phyloP scores from a whole-genome alignment of 202 grass and related monocot species.

The Zizania palustris region DNA sequence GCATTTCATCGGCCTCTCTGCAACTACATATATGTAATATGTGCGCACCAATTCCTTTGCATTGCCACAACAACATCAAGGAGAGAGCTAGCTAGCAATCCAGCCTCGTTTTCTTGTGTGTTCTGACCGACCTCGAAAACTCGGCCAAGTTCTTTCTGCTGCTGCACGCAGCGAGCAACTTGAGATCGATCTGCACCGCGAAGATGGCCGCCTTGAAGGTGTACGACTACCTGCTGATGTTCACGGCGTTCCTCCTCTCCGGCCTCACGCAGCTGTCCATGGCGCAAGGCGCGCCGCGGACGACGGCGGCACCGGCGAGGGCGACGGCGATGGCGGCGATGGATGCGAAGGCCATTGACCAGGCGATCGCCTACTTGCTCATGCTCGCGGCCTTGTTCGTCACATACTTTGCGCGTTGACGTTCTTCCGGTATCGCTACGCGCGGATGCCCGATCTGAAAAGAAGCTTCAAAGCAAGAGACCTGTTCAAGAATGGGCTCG shows the following conservation, averaged over 20 bases:
- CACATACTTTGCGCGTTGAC: conserved; percentile 28
- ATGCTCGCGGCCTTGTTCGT: conserved; percentile 36
- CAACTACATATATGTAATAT: conserved; percentile 36
- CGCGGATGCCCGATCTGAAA: not conserved
- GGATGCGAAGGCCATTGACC: not conserved
- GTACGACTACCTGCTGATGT: conserved; percentile 1
- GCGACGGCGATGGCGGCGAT: not conserved
- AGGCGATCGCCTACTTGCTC: conserved; percentile 31
- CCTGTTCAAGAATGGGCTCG: not conserved
- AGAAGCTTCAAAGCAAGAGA: not conserved
- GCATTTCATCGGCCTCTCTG: not conserved
- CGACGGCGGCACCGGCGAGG: too few relatives aligned
- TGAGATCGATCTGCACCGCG: too few relatives aligned
- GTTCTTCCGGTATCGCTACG: not conserved
- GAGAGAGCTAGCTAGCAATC: not conserved
- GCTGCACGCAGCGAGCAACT: not conserved
- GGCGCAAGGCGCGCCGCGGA: not conserved
- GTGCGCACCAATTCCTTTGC: not conserved
- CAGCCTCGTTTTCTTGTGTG: not conserved
- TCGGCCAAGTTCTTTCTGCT: not conserved
- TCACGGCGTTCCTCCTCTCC: conserved; percentile 42
- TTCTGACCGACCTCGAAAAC: not conserved
- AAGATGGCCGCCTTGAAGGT: conserved; percentile 30
- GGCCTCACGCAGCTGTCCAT: conserved; percentile 42
- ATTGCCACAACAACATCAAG: not conserved